Percentiles rank a stretch among this genome's conserved stretches.
Conservation (phyloP, 2,329 filamentous ascomycete species). For the Ophiostoma piceae region DNA sequence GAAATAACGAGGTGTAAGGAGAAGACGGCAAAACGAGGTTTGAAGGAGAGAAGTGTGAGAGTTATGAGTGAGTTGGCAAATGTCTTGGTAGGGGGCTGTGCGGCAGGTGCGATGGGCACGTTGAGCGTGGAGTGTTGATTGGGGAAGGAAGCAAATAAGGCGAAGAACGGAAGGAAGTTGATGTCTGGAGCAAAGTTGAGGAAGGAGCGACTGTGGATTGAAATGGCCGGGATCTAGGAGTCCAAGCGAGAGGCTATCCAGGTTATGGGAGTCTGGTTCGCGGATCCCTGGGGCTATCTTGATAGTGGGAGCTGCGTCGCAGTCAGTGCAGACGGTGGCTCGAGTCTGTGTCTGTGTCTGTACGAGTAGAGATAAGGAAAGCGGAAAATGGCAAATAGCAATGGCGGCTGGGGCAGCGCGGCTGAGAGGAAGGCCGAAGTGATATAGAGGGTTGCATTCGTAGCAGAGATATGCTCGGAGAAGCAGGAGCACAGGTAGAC, state of each 20-base stretch:
- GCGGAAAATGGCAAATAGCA: neutral
- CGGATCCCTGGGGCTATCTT: neutral
- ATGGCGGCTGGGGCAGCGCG: neutral
- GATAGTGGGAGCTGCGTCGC: neutral
- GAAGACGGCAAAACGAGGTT: neutral
- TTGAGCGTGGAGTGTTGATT: neutral
- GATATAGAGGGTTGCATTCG: neutral
- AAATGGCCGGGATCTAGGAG: neutral
- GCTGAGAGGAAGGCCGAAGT: neutral
- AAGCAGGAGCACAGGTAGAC: neutral
- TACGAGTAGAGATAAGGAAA: neutral
- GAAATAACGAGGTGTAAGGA: neutral
- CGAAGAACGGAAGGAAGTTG: neutral
- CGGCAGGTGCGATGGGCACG: neutral
- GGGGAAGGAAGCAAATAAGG: neutral
- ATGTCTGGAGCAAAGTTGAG: neutral
- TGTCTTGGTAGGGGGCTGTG: constrained; percentile 5
- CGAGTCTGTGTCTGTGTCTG: neutral
- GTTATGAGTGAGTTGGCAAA: neutral
- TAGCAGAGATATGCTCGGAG: neutral
- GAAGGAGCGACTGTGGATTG: neutral
- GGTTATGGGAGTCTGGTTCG: constrained; percentile 3
- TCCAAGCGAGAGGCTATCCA: neutral
- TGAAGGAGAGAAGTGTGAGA: neutral
- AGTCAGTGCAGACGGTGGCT: neutral